Evolutionary conservation across 1,284 basidiomycete species (phyloP).

Genomic region (Cerioporus squamosus): DNA sequence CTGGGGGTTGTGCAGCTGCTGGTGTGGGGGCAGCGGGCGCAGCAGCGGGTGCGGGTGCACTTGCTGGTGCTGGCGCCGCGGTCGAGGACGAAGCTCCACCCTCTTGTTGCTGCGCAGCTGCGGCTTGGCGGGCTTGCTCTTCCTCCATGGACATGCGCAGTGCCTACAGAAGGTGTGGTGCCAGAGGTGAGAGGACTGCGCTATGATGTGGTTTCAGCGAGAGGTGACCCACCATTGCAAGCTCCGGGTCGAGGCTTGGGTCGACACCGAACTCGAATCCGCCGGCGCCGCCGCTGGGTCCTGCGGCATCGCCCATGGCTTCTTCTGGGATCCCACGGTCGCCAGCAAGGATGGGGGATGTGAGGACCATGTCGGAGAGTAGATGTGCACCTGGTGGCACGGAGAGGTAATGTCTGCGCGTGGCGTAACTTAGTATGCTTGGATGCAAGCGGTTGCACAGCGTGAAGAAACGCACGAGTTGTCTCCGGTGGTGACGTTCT

Average conservation of each 20-base stretch:
- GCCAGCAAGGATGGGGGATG: conserved; percentile 82
- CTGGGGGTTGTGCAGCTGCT: conserved; percentile 33
- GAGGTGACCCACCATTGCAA: conserved; percentile 82
- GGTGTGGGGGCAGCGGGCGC: conserved; percentile 34
- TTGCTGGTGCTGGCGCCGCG: conserved; percentile 8
- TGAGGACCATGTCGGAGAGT: conserved; percentile 83
- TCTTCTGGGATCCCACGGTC: conserved; percentile 79
- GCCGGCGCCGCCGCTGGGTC: conserved; percentile 52
- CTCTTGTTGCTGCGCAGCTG: conserved; percentile 42
- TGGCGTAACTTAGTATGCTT: background rate
- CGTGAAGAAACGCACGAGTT: conserved; percentile 67
- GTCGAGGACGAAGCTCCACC: conserved; percentile 19
- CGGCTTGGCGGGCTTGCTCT: conserved; percentile 90
- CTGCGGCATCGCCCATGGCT: conserved; percentile 56
- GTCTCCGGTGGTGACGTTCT: conserved; percentile 76
- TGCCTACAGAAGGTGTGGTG: conserved; percentile 56
- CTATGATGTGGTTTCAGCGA: background rate
- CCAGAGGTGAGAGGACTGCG: background rate
- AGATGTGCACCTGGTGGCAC: conserved; percentile 81
- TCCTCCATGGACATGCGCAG: conserved; percentile 98
- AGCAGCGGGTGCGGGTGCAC: conserved; percentile 37
- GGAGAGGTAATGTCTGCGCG: conserved; percentile 77
- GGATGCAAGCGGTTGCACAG: background rate
- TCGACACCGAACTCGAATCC: conserved; percentile 92
- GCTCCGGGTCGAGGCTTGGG: conserved; percentile 93